These are phyloP conservation scores for Triangularia verruculosa DNA, from an alignment of 2,329 filamentous ascomycete species.

Conservation along the genomic window DNA sequence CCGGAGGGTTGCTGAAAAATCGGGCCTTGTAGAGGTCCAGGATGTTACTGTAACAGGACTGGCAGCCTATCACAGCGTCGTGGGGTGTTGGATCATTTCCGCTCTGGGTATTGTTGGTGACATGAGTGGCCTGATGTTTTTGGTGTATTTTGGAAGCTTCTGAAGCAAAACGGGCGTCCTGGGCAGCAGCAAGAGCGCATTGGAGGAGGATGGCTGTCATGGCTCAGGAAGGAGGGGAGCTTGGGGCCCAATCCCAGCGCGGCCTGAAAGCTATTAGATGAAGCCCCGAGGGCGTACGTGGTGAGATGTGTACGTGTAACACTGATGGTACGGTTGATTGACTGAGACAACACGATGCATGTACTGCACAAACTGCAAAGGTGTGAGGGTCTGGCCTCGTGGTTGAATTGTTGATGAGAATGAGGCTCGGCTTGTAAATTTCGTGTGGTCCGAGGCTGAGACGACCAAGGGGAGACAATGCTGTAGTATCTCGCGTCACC, in stretches of 20 bases:
- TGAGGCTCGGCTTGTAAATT: too few relatives aligned
- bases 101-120: not conserved
- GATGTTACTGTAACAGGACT: not conserved
- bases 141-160: not conserved
- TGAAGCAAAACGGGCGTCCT: not conserved
- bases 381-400: not conserved
- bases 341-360: not conserved
- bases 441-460: too few relatives aligned
- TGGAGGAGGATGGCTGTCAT: slow-evolving; percentile 5
- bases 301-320: not conserved
- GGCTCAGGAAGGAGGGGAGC: not conserved
- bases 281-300: not conserved
- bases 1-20: not conserved
- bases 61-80: not conserved
- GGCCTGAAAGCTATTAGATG: not conserved
- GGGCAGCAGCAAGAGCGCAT: not conserved
- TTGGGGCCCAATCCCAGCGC: not conserved
- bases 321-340: not conserved
- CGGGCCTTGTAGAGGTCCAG: slow-evolving; percentile 1
- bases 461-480: too few relatives aligned
- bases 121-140: not conserved
- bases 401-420: not conserved
- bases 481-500: too few relatives aligned
- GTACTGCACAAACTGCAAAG: not conserved
- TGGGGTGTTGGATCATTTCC: not conserved